Base-by-base conservation (phyloP, 129 eudicot genomes). In the Flaveria bidentis region DNA sequence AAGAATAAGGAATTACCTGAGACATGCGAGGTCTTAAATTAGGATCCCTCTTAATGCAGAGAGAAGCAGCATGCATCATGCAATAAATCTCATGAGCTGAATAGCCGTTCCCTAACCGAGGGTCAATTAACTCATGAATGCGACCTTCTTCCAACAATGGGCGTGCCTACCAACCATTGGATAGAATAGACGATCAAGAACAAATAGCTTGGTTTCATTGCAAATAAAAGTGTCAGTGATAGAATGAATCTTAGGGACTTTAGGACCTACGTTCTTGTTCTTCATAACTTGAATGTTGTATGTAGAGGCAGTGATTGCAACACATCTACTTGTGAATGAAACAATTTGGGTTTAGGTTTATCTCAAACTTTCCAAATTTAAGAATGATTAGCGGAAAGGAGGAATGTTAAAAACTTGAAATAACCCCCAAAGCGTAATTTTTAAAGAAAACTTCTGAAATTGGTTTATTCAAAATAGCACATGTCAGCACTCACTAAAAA, bases 21-120 rank as follows among this genome's bases (percentile, higher is more conserved):
- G 99, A 95, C 96, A 95, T 95, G 69, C 97, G 94, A 67, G 99
- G 97, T 62, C 99, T 80, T 45, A 83, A 72, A 66, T 95, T 96
- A 15, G 99, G 97, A 72, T 95, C 99, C 71, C 97, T 81, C 16
- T 88, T 87, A 23, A 95, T 89, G 88, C 99, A 95, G 88, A 95
- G 71, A 68, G 95, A 88, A 33, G 99, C 97, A 55, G 97, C 99
- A 69, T 89, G 96, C 84, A 95, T 78, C 96, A 95, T 88, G 85
- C 91, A 95, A 50, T 85, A 82, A 63, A 89, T 91, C 72, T 95
- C 99, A 13, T 84, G 83, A 56, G 90, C 96, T 47, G 86, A 83
- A 68, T 86, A 95, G 45, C 76, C 58, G 80, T 77, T 84, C 57
- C 84, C 80, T 52, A 95, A 80, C 61, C 89, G 94, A 30, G 99